Percentiles rank a stretch among this genome's conserved stretches.
These are phyloP conservation scores for Podospora sp. DNA, from an alignment of 495 filamentous ascomycete species.

Conservation along the genomic window DNA sequence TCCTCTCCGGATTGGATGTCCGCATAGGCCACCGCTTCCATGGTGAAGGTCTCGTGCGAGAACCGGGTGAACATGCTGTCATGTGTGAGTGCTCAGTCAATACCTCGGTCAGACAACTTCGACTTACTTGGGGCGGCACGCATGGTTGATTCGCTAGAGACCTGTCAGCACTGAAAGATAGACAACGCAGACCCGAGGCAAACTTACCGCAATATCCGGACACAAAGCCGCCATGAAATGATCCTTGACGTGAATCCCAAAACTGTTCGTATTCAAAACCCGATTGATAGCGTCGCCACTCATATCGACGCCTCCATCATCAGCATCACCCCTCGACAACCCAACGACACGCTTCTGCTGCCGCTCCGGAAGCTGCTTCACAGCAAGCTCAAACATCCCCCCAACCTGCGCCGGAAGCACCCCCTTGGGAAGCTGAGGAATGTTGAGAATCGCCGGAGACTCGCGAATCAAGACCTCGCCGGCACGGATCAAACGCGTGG, in stretches of 20 bases:
- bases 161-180: not conserved
- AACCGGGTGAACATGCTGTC: slow-evolving; percentile 10
- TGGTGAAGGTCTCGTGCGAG: slow-evolving; percentile 1
- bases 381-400: slow-evolving; percentile 5
- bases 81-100: not conserved
- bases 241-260: slow-evolving; percentile 28
- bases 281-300: slow-evolving; percentile 28
- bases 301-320: too few relatives aligned
- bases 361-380: not conserved
- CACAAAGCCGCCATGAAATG: slow-evolving; percentile 35
- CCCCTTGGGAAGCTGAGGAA: not conserved
- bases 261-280: slow-evolving; percentile 37
- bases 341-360: slow-evolving; percentile 18
- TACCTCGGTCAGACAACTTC: too few relatives aligned
- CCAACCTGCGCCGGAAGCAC: not conserved
- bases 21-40: slow-evolving; percentile 14
- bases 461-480: slow-evolving; percentile 10
- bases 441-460: slow-evolving; percentile 1
- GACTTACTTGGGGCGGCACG: slow-evolving; percentile 17
- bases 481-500: not conserved
- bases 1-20: slow-evolving; percentile 16
- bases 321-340: slow-evolving; percentile 2
- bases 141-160: slow-evolving; percentile 10
- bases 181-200: not conserved
- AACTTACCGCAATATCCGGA: slow-evolving; percentile 35